Base-by-base conservation (phyloP, 2,329 filamentous ascomycete species). In the Chaetomiaceae sp. region DNA sequence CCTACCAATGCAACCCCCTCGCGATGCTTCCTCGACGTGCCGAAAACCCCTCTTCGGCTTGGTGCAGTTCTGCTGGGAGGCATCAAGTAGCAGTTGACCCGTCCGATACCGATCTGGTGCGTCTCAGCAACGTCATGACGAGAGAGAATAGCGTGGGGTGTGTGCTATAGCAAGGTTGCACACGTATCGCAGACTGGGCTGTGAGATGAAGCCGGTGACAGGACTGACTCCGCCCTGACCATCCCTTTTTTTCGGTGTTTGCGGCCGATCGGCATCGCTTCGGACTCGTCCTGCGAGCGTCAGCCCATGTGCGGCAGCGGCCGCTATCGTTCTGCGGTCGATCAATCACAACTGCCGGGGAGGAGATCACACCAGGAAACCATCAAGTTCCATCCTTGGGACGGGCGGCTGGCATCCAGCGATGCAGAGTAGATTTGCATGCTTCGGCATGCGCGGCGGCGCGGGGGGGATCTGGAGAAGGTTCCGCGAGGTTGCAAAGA, bases 371-470 rank as follows among this genome's bases (percentile, higher is more conserved):
- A 48, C 40, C 48, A 46, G 52, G 32, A 53, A 41, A 23, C 11
- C 43, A 36, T 23, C 37, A 20, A 45, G 20, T 23, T 38, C 33
- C 48, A 47, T 48, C 23, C 29, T 33, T 44, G 16, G 32, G 27
- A 30, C 43, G 27, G 37, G 41, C 40, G 43, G 36, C 41, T 45
- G 33, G 49, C 21, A 38, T 53, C 33, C 43, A 55, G 44, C 51
- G 54, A 51, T 45, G 52, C 48, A 51, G 40, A 58, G 57, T 59
- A 56, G 54, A 53, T 48, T 53, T 58, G 58, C 56, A 58, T 57
- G 53, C 53, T 56, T n/a, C 38, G 48, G n/a, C n/a, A n/a, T 36
- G 56, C 53, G 52, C 46, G 54, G 53, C 37, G 47, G 44, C 54
- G 30, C 51, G 37, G 43, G 53, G 32, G 52, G 54, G 48, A 56